These are phyloP conservation scores for Lipomyces mesembrius DNA, from an alignment of 805 yeast genomes.

Conservation along the genomic window DNA sequence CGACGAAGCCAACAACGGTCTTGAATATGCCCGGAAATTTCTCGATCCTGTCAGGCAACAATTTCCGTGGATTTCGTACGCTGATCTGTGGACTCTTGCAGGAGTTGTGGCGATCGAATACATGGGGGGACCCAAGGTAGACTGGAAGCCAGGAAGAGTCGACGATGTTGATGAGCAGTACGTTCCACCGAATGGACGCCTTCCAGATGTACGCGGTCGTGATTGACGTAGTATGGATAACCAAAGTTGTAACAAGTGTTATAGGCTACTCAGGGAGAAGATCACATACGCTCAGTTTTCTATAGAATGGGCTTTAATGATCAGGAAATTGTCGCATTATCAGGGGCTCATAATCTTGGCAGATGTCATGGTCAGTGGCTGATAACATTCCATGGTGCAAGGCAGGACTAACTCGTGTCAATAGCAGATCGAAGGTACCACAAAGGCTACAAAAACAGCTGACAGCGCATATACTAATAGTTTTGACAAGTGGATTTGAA, in stretches of 20 bases:
- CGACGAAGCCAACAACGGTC: constrained; percentile 68
- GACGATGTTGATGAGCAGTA: constrained; percentile 56
- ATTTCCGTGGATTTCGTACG: constrained; percentile 73
- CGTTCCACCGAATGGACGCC: constrained; percentile 68
- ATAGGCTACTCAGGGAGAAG: constrained; percentile 62
- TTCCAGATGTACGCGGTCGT: constrained; percentile 56
- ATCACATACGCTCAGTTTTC: constrained; percentile 68
- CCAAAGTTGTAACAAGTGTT: neutral
- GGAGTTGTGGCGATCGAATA: constrained; percentile 81
- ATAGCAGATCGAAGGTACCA: constrained; percentile 7
- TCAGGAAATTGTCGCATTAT: constrained; percentile 71
- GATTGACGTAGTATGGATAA: neutral
- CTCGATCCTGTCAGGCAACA: constrained; percentile 59
- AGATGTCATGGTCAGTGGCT: constrained; percentile 62
- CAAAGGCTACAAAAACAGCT: neutral
- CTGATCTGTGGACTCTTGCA: constrained; percentile 79
- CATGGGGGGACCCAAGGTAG: constrained; percentile 74
- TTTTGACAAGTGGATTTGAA: constrained; percentile 64
- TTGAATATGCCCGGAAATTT: constrained; percentile 60
- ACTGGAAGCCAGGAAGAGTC: constrained; percentile 79
- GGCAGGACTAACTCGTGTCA: neutral
- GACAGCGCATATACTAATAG: neutral
- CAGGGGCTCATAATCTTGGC: constrained; percentile 80
- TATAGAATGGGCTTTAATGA: constrained; percentile 69
- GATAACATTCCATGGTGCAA: constrained; percentile 23